These are phyloP conservation scores for Synchytrium microbalum DNA, from an alignment of 371 early-diverging fungal genomes.

Conservation along the genomic window DNA sequence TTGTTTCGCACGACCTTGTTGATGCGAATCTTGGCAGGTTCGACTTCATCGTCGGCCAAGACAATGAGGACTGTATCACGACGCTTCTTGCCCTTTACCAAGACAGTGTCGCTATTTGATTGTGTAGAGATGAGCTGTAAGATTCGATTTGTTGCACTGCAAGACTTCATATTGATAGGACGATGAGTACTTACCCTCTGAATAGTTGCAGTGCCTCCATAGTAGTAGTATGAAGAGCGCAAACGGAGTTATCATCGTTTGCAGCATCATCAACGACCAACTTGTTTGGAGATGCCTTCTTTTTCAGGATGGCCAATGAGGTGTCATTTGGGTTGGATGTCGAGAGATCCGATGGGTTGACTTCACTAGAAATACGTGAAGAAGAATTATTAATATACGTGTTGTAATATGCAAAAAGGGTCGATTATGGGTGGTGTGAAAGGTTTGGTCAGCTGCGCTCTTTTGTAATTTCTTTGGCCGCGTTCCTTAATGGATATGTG, in stretches of 20 bases:
- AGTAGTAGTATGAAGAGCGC: conserved; percentile 80
- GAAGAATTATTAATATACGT: too few relatives aligned
- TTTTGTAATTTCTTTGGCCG: too few relatives aligned
- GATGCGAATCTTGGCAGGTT: conserved; percentile 87
- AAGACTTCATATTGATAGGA: conserved; percentile 10
- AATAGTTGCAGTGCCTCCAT: conserved; percentile 90
- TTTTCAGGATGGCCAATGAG: conserved; percentile 90
- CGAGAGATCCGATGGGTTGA: conserved; percentile 34
- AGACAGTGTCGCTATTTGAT: conserved; percentile 78
- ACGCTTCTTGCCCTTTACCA: conserved; percentile 98
- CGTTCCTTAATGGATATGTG: too few relatives aligned
- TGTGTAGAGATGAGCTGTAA: not conserved
- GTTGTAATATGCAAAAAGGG: too few relatives aligned
- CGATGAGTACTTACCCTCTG: conserved; percentile 39
- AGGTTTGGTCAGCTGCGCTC: conserved; percentile 11
- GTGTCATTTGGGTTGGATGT: conserved; percentile 48
- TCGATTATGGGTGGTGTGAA: too few relatives aligned
- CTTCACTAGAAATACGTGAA: too few relatives aligned
- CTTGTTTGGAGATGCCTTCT: conserved; percentile 93
- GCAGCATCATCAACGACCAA: conserved; percentile 94
- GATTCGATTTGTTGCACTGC: conserved; percentile 7
- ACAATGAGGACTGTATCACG: conserved; percentile 94
- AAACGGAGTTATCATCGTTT: conserved; percentile 95
- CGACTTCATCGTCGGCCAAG: conserved; percentile 83
- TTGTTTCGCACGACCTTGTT: conserved; percentile 97